These are phyloP conservation scores for Eudorina sp. DNA, from an alignment of 139 green algal species.

Conservation along the genomic window DNA sequence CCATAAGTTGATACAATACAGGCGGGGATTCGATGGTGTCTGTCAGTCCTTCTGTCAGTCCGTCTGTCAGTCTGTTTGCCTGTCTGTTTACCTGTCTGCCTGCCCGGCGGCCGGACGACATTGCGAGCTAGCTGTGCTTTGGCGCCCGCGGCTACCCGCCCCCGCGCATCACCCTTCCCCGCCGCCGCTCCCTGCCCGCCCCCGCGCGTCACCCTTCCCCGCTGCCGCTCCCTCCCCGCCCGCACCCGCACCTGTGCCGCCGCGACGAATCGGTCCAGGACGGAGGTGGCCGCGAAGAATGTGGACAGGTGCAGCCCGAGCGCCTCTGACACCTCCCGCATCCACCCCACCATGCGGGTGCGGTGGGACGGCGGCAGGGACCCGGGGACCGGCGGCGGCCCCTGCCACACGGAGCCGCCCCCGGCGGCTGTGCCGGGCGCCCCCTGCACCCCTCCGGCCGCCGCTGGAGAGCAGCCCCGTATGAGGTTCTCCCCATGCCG, in stretches of 20 bases:
- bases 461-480: not conserved
- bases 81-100: not conserved
- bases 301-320: not conserved
- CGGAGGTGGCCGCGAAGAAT: not conserved
- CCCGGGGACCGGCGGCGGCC: not conserved
- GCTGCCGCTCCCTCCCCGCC: not conserved
- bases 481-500: not conserved
- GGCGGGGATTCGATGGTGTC: not conserved
- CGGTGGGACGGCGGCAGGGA: not conserved
- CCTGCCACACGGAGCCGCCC: not conserved
- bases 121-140: not conserved
- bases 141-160: not conserved
- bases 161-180: not conserved
- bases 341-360: conserved; percentile 6
- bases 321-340: not conserved
- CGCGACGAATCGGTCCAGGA: conserved; percentile 8
- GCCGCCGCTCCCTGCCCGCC: not conserved
- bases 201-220: not conserved
- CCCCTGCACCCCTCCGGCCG: too few species aligned
- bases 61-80: too few species aligned
- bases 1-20: too few species aligned
- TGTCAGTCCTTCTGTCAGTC: too few species aligned
- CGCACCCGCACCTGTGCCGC: not conserved
- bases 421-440: too few species aligned
- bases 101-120: not conserved